Base-by-base conservation (phyloP, 2,329 filamentous ascomycete species). In the Fusarium abutilonis region DNA sequence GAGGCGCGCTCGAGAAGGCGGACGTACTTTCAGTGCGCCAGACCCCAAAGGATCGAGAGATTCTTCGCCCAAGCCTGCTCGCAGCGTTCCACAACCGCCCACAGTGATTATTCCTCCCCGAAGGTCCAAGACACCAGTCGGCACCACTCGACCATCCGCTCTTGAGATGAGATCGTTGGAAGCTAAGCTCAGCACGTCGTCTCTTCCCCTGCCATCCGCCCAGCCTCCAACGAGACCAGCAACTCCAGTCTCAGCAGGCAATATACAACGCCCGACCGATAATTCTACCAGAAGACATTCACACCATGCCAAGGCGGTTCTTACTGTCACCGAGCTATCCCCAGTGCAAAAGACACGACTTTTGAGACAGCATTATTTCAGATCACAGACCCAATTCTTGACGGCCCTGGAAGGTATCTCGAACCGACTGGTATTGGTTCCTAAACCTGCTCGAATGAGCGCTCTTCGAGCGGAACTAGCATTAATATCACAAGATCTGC, bases 391-490 rank as follows among this genome's bases (percentile, higher is more conserved):
- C 1, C 89, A 92, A 66, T 93, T 95, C 71, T 73, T 95, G 59
- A 90, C 88, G 4, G 91, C 91, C 1, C 81, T 95, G 14, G 90
- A 94, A 73, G 89, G 90, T 65, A 94, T 95, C 49, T 95, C 91
- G 3, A 93, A 92, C 72, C 87, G 91, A n/a, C 79, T 95, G 40
- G 90, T 95, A 6, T 83, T 89, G 50, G 91, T 95, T 6, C 91
- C 91, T 2, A 95, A 95, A 72, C 86, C 88, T 31, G 91, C 91
- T 36, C 86, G 91, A 29, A 82, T 95, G 67, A 95, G 91, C 74
- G 91, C 92, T 38, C 79, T 95, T 41, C 85, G 91, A 54, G 92
- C 91, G 3, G 91, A 95, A 75, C 81, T 95, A 58, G 91, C 90
- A 13, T 80, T 95, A 32, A 91, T 95, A 61, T 89, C 88, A 3